Conservation (phyloP, 2,329 filamentous ascomycete genomes). For the Truncatella angustata region DNA sequence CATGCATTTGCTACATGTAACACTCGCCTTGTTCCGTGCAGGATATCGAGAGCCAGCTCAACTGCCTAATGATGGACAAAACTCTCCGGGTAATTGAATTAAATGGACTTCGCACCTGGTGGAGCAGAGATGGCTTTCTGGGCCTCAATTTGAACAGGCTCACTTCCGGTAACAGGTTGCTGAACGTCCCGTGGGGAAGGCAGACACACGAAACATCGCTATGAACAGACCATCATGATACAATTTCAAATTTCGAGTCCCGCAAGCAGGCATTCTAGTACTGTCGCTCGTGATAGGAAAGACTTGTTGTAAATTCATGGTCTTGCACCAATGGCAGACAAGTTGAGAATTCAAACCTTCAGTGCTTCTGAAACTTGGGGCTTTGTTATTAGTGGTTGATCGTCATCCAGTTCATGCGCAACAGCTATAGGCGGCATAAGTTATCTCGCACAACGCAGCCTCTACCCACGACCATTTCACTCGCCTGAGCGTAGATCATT, state of each 20-base stretch:
- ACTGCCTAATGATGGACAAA: no score
- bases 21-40: no score
- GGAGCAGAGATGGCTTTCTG: background rate
- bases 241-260: background rate
- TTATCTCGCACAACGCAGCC: no score
- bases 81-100: no score
- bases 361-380: background rate
- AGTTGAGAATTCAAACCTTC: background rate
- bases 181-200: background rate
- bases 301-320: no score
- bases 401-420: background rate
- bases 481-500: no score
- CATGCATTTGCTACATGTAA: no score
- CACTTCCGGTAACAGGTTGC: background rate
- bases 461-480: no score
- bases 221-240: background rate
- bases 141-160: no score
- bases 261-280: background rate
- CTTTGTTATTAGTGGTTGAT: constrained; percentile 1
- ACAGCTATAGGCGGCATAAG: background rate
- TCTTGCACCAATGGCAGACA: background rate
- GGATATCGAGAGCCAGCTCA: no score
- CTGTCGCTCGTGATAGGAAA: no score
- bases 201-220: constrained; percentile 4
- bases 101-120: no score